Percentiles rank a stretch among this genome's conserved stretches.
phyloP scores from a whole-genome alignment of 129 eudicot species.

The Silybum marianum region DNA sequence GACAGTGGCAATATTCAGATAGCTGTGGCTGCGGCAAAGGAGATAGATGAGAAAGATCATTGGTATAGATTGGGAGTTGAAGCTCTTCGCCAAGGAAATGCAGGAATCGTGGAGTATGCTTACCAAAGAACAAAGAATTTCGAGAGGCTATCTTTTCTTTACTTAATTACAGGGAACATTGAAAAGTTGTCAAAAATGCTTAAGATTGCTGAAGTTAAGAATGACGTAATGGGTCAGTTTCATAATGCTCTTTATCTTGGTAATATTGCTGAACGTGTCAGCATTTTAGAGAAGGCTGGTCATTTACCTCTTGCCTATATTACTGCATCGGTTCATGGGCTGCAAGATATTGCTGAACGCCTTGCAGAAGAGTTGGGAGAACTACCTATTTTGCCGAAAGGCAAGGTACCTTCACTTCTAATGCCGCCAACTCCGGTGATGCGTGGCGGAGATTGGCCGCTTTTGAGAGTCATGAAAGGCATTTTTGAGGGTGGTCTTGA shows the following conservation, averaged over 20 bases:
- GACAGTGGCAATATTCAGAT: slow-evolving; percentile 52
- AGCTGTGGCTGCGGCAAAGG: slow-evolving; percentile 56
- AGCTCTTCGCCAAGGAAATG: slow-evolving; percentile 61
- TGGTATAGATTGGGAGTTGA: slow-evolving; percentile 54
- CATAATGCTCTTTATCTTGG: slow-evolving; percentile 55
- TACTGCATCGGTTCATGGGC: slow-evolving; percentile 49
- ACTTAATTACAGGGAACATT: slow-evolving; percentile 42
- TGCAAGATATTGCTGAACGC: slow-evolving; percentile 41
- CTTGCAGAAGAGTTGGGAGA: slow-evolving; percentile 42
- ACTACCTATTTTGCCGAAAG: slow-evolving; percentile 43
- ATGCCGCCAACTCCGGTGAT: slow-evolving; percentile 52
- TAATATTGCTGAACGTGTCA: slow-evolving; percentile 43
- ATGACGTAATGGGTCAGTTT: slow-evolving; percentile 57
- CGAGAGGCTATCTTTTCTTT: slow-evolving; percentile 51
- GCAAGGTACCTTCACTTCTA: slow-evolving; percentile 48
- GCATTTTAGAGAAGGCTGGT: slow-evolving; percentile 47
- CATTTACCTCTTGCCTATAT: slow-evolving; percentile 57
- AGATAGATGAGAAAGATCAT: slow-evolving; percentile 55
- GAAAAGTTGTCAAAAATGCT: slow-evolving; percentile 51
- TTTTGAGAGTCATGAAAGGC: slow-evolving; percentile 54
- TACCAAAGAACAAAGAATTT: slow-evolving; percentile 56
- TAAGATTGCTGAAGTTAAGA: slow-evolving; percentile 51
- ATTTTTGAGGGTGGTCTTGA: slow-evolving; percentile 56
- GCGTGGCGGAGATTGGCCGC: slow-evolving; percentile 66
- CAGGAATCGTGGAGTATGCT: slow-evolving; percentile 54